Percentiles rank a stretch among this genome's conserved stretches.
phyloP scores from a whole-genome alignment of 805 yeast species.

The Cyberlindnera meyerae region DNA sequence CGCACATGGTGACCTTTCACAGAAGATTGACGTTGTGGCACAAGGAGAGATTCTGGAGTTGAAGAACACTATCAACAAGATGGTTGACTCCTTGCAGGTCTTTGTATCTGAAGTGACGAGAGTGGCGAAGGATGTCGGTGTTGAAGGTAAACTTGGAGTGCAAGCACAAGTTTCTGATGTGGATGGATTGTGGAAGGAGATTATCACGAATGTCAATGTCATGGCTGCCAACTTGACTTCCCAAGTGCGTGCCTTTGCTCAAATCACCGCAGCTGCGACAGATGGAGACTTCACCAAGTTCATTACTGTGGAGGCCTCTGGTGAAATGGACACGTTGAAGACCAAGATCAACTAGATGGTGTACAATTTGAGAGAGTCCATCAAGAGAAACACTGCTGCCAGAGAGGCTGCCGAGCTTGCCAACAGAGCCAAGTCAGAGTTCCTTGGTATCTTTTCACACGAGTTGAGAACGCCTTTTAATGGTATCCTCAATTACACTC shows the following conservation, averaged over 20 bases:
- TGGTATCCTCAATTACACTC: conserved; percentile 92
- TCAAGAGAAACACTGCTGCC: conserved; percentile 88
- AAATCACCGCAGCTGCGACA: conserved; percentile 90
- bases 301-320: conserved; percentile 86
- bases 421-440: conserved; percentile 83
- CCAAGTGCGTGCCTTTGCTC: conserved; percentile 90
- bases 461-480: conserved; percentile 90
- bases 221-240: conserved; percentile 91
- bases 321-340: conserved; percentile 69
- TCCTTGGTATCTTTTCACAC: conserved; percentile 82
- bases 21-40: conserved; percentile 84
- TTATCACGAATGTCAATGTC: conserved; percentile 84
- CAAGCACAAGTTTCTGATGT: conserved; percentile 89
- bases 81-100: conserved; percentile 87
- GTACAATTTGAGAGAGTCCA: conserved; percentile 77
- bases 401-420: conserved; percentile 93
- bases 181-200: conserved; percentile 89
- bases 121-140: conserved; percentile 91
- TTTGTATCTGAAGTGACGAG: conserved; percentile 86
- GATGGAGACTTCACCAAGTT: conserved; percentile 90
- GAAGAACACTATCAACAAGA: conserved; percentile 81
- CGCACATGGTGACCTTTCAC: conserved; percentile 86
- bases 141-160: conserved; percentile 87
- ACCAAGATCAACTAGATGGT: conserved; percentile 74
- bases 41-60: conserved; percentile 86